Evolutionary conservation across 2,329 filamentous ascomycete species (phyloP).

Genomic region (Aspergillus sp.): DNA sequence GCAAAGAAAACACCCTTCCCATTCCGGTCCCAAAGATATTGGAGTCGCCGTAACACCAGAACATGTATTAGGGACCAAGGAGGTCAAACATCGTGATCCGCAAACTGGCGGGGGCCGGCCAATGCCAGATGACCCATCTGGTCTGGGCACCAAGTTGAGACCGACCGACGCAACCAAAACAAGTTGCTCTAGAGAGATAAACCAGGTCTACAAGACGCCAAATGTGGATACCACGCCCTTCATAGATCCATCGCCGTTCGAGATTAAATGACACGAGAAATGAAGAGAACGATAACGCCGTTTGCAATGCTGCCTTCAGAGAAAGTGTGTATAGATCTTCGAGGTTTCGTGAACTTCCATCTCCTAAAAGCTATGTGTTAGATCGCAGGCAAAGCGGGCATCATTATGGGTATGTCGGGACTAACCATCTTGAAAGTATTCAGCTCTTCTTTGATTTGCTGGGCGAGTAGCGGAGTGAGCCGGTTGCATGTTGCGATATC

Average conservation of each 20-base stretch:
- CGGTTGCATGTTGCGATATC: slow-evolving; percentile 98
- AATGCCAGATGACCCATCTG: slow-evolving; percentile 1
- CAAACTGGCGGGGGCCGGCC: neutral
- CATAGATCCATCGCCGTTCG: slow-evolving; percentile 22
- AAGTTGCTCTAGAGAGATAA: slow-evolving; percentile 20
- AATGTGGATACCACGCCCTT: slow-evolving; percentile 21
- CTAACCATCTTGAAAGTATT: slow-evolving; percentile 99
- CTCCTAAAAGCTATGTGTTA: slow-evolving; percentile 64
- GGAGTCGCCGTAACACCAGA: slow-evolving; percentile 21
- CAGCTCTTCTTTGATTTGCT: slow-evolving; percentile 99
- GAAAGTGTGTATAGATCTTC: slow-evolving; percentile 99
- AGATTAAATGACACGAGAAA: slow-evolving; percentile 19
- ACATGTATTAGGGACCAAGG: slow-evolving; percentile 15
- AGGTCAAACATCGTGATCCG: slow-evolving; percentile 11
- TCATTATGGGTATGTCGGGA: slow-evolving; percentile 9
- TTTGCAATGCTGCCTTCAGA: slow-evolving; percentile 60
- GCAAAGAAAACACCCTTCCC: slow-evolving; percentile 13
- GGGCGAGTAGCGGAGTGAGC: slow-evolving; percentile 91
- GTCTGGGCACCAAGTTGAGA: slow-evolving; percentile 1
- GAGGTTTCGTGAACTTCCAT: slow-evolving; percentile 99
- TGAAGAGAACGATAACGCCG: slow-evolving; percentile 26
- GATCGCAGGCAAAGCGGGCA: neutral
- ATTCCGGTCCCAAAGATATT: slow-evolving; percentile 11
- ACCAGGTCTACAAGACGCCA: slow-evolving; percentile 26
- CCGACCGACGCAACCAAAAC: slow-evolving; percentile 19